phyloP scores from a whole-genome alignment of 768 basidiomycete species.

The Hortiboletus campestris region DNA sequence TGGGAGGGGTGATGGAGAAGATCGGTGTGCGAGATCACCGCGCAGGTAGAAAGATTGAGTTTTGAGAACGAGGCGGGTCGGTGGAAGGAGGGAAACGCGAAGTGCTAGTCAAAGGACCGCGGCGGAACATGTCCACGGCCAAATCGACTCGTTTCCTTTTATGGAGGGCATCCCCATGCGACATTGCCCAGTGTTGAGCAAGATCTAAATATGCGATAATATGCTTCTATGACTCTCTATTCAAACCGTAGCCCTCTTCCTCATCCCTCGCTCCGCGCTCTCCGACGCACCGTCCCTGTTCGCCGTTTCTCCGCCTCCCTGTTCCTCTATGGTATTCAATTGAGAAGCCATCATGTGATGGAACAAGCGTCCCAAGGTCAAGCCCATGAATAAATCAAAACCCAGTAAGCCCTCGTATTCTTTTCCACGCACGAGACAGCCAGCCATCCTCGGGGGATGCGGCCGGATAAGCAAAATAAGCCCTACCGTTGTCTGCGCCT shows the following conservation, averaged over 20 bases:
- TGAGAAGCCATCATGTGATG: slow-evolving; percentile 26
- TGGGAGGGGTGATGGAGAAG: slow-evolving; percentile 12
- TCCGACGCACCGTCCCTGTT: slow-evolving; percentile 35
- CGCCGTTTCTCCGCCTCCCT: slow-evolving; percentile 19
- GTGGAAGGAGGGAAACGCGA: neutral
- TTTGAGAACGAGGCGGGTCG: slow-evolving; percentile 5
- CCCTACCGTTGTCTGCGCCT: slow-evolving; percentile 64
- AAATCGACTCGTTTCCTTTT: slow-evolving; percentile 6
- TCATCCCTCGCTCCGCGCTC: slow-evolving; percentile 44
- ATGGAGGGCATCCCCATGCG: slow-evolving; percentile 13
- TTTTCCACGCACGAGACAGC: slow-evolving; percentile 68
- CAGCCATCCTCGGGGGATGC: slow-evolving; percentile 57
- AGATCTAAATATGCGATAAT: slow-evolving; percentile 21
- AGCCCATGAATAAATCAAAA: slow-evolving; percentile 61
- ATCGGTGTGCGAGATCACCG: slow-evolving; percentile 33
- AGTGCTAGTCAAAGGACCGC: slow-evolving; percentile 11
- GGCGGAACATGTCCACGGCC: slow-evolving; percentile 20
- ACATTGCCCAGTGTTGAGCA: slow-evolving; percentile 14
- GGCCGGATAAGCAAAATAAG: slow-evolving; percentile 57
- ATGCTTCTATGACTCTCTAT: slow-evolving; percentile 34
- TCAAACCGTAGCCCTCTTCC: slow-evolving; percentile 49
- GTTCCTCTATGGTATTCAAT: slow-evolving; percentile 29
- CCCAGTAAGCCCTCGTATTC: slow-evolving; percentile 66
- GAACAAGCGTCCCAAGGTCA: slow-evolving; percentile 32
- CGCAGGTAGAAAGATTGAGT: slow-evolving; percentile 22